Base-by-base conservation (phyloP, 306 rosid species). In the Morella rubra region DNA sequence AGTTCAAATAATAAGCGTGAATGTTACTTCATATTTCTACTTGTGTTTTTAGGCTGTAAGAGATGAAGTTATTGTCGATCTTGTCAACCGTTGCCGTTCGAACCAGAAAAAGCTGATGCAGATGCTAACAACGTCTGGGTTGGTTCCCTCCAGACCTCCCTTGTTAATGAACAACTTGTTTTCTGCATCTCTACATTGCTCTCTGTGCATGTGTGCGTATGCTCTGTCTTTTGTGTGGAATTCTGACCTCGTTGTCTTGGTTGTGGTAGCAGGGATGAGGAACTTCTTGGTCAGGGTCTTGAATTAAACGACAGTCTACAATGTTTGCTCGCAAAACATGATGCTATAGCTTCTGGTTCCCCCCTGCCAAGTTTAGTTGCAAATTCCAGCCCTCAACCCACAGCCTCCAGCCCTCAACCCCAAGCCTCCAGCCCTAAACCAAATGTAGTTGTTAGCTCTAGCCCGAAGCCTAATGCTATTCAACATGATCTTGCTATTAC, bases 41-140 rank as follows among this genome's bases (percentile, higher is more conserved):
- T 77, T 74, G 66, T 85, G 49, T 62, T 77, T 84, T 52, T 84
- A 96, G 98, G 93, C 90, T 67, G 83, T 88, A 77, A 96, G 87
- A 83, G 99, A 96, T 47, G 99, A 96, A 77, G 90, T 96, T 50
- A 92, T 95, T 80, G 76, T 86, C 74, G 99, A 96, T 68, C 99
- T 92, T 76, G 96, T 91, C 62, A 86, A 85, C 69, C 91, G 91
- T 11, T 89, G 99, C 76, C 93, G 98, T 80, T 76, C 90, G 79
- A 92, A 89, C 85, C 99, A 92, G 90, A 96, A 88, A 79, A 92
- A 89, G 82, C 82, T 96, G 88, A 96, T 92, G 90, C 97, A 96
- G 80, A 92, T 96, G 99, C 89, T 96, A 66, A 96, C 99, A 64
- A 88, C 97, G 22, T 89, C 98, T 40, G 99, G 97, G 99, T 95